Evolutionary conservation across 192 early-diverging fungal species (phyloP).

Genomic region (Linnemannia hyalina): DNA sequence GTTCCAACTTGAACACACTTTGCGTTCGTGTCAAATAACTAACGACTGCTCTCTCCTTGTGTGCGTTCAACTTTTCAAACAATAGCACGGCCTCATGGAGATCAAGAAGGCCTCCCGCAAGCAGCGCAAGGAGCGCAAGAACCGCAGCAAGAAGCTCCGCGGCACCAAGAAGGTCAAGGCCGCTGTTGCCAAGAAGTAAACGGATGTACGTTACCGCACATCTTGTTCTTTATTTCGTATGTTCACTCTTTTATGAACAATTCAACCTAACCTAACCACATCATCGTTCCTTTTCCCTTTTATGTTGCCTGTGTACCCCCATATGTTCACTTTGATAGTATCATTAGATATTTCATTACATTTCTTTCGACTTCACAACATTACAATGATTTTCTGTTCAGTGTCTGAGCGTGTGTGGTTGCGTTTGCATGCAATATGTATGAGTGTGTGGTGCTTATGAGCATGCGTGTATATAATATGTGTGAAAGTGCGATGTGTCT

Average conservation of each 20-base stretch:
- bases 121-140: slow-evolving; percentile 99
- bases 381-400: slow-evolving; percentile 44
- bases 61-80: background rate
- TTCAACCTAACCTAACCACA: background rate
- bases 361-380: slow-evolving; percentile 35
- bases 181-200: slow-evolving; percentile 72
- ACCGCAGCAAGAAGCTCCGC: slow-evolving; percentile 98
- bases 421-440: background rate
- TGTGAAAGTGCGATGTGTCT: background rate
- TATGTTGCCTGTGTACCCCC: too few relatives aligned
- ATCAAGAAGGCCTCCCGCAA: slow-evolving; percentile 86
- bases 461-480: background rate
- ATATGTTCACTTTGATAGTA: background rate
- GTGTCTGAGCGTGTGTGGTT: slow-evolving; percentile 5
- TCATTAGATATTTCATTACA: slow-evolving; percentile 26
- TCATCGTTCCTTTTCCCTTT: background rate
- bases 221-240: background rate
- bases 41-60: background rate
- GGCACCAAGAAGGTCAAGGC: slow-evolving; percentile 95
- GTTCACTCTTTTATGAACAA: background rate
- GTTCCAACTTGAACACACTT: too few relatives aligned
- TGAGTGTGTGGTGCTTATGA: background rate
- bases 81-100: slow-evolving; percentile 72
- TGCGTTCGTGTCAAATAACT: background rate
- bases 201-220: slow-evolving; percentile 17